Percentiles rank a stretch among this genome's conserved stretches.
Evolutionary conservation across 1,284 basidiomycete genomes (phyloP).

Genomic region (Stereum hirsutum): DNA sequence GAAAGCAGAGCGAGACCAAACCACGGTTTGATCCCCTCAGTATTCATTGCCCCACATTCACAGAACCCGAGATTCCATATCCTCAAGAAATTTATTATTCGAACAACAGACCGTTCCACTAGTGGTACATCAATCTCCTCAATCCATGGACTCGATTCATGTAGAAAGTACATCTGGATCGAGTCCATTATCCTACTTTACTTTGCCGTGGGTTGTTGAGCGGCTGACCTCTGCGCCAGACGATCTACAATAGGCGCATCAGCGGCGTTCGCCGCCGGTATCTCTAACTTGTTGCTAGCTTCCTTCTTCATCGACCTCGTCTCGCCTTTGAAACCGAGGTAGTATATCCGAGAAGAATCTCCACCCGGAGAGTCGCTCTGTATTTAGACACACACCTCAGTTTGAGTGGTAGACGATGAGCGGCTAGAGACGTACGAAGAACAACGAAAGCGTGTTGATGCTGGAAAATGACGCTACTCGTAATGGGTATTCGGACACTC

Average conservation of each 20-base stretch:
- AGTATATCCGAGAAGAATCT: constrained; percentile 60
- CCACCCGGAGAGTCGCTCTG: constrained; percentile 61
- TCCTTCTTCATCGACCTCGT: constrained; percentile 47
- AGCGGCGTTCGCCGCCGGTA: constrained; percentile 61
- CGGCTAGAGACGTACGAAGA: constrained; percentile 51
- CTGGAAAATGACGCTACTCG: constrained; percentile 68
- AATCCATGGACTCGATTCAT: not conserved
- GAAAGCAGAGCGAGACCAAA: too few species aligned
- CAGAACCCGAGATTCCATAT: too few species aligned
- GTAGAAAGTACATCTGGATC: not conserved
- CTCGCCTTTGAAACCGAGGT: constrained; percentile 76
- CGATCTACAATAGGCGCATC: constrained; percentile 59
- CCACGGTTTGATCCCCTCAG: too few species aligned
- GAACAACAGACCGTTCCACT: too few species aligned
- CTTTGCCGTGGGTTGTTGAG: constrained; percentile 43
- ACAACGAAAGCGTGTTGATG: constrained; percentile 62
- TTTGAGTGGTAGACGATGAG: constrained; percentile 2
- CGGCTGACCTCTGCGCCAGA: constrained; percentile 45
- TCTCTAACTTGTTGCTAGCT: constrained; percentile 49
- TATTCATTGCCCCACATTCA: too few species aligned
- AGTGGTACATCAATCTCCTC: not conserved
- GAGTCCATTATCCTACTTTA: too few species aligned
- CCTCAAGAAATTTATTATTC: too few species aligned
- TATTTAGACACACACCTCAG: not conserved
- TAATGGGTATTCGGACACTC: constrained; percentile 68